Evolutionary conservation across 768 basidiomycete genomes (phyloP), one percentile per base, ranked within the genome.

Genomic region (Lyophyllum decastes): DNA sequence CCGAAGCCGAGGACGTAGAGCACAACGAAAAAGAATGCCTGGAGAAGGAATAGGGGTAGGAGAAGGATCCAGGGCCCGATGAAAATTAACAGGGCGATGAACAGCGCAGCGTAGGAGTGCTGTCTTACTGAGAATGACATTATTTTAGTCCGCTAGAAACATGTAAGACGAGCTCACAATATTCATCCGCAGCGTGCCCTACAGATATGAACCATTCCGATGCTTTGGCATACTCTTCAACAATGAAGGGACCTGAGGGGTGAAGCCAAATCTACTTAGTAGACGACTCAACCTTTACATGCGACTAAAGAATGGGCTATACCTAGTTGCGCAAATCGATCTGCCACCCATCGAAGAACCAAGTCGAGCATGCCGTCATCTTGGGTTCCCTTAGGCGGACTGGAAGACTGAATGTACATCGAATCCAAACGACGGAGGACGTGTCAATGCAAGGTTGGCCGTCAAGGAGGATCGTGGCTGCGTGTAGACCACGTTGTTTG

Each of bases 51-150:
- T 2, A 68, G 55, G 12, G 68, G 68, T 11, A 70, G 33, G 16
- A 70, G 52, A 9, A 68, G 55, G 40, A 68, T 61, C 62, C 66
- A 66, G 4, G 67, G 67, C 1, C 67, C 67, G 30, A 68, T 40
- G 52, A 67, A 68, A 41, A 68, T 49, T 25, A 61, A 21, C 0
- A 58, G 44, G 11, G 61, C 61, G 49, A 59, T 51, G 35, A 57
- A 35, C 2, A 68, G 49, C 4, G 61, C 41, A 27, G 17, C 47
- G n/a, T 61, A 53, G 14, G 65, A 62, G 26, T 68, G 59, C 6
- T 55, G 43, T 52, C 59, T 54, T 10, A 63, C 67, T 68, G 19
- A 8, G 8, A 26, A 24, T 4, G 34, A 21, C 26, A n/a, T n/a
- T 27, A 8, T 9, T 12, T 43, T 4, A 9, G 1, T 24, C 19